Base-by-base conservation (phyloP, 257 asterid genomes). In the Primulina eburnea region DNA sequence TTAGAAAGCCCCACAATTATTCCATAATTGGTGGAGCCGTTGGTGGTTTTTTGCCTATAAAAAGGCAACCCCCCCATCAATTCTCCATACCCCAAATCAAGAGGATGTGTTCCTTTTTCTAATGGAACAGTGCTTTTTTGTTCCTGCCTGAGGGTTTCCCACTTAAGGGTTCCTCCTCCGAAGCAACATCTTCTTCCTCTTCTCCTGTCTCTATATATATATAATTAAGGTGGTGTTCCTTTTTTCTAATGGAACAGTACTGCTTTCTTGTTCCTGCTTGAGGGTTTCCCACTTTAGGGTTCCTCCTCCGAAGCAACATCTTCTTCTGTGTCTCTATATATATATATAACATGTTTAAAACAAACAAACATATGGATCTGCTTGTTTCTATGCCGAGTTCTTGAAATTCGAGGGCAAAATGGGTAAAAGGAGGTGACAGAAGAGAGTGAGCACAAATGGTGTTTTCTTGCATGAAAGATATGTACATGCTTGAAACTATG, bases 371-470 rank as follows among this genome's bases (percentile, higher is more conserved):
- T 3, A 12, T 12, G 53, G 24, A 6, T 11, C 38, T 70, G 55
- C 9, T 57, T 59, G 18, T 14, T 47, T 2, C 8, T 11, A 6
- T 59, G 26, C 26, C 1, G 26, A 24, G 1, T 24, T 24, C 26
- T 24, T 24, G 26, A 24, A 24, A 24, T 33, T 58, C 72, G 33
- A 65, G 1, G 18, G 7, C 26, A 0, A 16, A 11, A 14, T 40
- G 24, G 69, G 78, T 71, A 72, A 71, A 79, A 66, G 78, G 77
- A 30, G 81, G 82, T 82, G 84, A 82, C 87, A 76, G 86, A 83
- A 83, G 87, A 83, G 87, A 83, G 87, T 83, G 87, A 83, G 87
- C 87, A 83, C 87, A 63, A 62, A 80, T 83, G 82, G 76, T 78
- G 66, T 72, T 82, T 82, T 80, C 87, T 75, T 59, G 87, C 84